Evolutionary conservation across 139 green algal species (phyloP).

Genomic region (Asterochloris sp.): DNA sequence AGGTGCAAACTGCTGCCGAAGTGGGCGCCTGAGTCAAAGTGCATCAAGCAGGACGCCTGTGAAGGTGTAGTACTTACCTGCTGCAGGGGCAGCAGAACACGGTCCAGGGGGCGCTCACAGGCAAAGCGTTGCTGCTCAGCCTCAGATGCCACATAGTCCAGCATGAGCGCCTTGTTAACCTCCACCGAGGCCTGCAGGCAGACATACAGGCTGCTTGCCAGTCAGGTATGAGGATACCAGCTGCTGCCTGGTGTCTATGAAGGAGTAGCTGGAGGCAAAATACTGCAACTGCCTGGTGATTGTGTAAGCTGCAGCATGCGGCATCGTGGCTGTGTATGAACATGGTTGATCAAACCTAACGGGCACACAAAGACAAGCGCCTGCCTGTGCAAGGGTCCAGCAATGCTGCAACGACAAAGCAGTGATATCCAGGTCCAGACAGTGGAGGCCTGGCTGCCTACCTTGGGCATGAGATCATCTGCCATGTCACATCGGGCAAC

Average conservation of each 20-base stretch:
- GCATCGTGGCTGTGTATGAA: too few relatives aligned
- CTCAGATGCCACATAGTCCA: constrained; percentile 49
- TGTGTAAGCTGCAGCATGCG: not conserved
- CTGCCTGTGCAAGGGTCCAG: not conserved
- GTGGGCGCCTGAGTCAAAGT: too few relatives aligned
- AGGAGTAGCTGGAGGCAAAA: not conserved
- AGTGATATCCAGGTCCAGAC: not conserved
- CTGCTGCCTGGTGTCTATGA: not conserved
- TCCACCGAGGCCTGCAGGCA: constrained; percentile 44
- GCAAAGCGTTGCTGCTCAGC: constrained; percentile 30
- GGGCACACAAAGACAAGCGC: not conserved
- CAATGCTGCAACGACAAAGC: not conserved
- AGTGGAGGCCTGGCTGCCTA: not conserved
- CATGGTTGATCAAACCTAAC: not conserved
- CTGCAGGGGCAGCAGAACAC: constrained; percentile 25
- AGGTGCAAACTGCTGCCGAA: too few relatives aligned
- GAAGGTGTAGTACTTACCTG: not conserved
- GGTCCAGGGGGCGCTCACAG: constrained; percentile 50
- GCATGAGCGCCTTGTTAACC: constrained; percentile 38
- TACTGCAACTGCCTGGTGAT: not conserved
- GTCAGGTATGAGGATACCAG: not conserved
- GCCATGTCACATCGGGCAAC: constrained; percentile 51
- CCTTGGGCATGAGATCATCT: constrained; percentile 54
- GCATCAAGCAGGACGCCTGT: not conserved
- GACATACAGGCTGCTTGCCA: not conserved